Base-by-base conservation (phyloP, 139 green algal species). In the Bryopsis sp. region DNA sequence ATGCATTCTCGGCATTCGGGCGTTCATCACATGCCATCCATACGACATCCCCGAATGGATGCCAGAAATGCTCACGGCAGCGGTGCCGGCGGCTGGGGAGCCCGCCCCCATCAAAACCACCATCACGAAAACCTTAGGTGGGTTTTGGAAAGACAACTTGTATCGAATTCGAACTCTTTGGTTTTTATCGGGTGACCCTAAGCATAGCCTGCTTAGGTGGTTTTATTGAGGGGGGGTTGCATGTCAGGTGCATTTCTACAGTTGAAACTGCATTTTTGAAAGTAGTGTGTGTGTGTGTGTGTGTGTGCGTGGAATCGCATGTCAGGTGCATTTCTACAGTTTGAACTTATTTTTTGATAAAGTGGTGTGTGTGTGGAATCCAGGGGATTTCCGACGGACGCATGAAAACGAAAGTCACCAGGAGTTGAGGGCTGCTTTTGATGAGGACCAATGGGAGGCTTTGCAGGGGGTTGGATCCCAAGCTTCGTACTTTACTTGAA, bases 11-110 rank as follows among this genome's bases (percentile, higher is more conserved):
- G 54, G 54, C 24, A 15, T 63, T 19, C 11, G n/a, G n/a, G 54
- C n/a, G n/a, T 63, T 63, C n/a, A 19, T 63, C 7, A 63, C n/a
- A 15, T 63, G 19, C 19, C 54, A 63, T 34, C 54, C 54, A 15
- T 63, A 63, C n/a, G 54, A 63, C n/a, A 63, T 63, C 15, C 54
- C 54, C n/a, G 19, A 63, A 63, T 63, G 54, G 54, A 63, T 63
- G 54, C 54, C 54, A 15, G 54, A 63, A 34, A 7, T 63, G 19
- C n/a, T 63, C 7, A 29, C n/a, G 54, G n/a, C 26, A 7, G n/a
- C n/a, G 54, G 19, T 63, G n/a, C 54, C 54, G 7, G 54, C 54
- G 15, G 54, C 54, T 63, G n/a, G n/a, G 8, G 54, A 63, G 7
- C 54, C 54, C 7, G 11, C 54, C 7, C 54, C 54, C 19, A 63